phyloP scores from a whole-genome alignment of 805 yeast genomes.

The Saturnispora serradocipensis region DNA sequence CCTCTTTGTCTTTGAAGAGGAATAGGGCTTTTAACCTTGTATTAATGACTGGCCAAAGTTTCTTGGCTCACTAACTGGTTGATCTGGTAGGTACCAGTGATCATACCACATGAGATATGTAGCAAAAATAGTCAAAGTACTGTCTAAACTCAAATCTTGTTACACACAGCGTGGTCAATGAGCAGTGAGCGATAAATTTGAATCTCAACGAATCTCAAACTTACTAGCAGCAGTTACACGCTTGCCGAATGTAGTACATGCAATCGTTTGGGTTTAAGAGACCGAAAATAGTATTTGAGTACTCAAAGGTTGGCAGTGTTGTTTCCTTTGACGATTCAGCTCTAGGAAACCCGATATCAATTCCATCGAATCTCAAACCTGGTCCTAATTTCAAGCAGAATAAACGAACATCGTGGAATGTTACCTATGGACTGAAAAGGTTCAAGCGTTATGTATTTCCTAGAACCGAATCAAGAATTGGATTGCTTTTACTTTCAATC shows the following conservation, averaged over 20 bases:
- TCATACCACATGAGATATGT: too few species aligned
- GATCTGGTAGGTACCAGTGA: too few species aligned
- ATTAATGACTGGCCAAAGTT: too few species aligned
- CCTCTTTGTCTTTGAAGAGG: too few species aligned
- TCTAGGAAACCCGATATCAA: background rate
- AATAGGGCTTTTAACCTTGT: too few species aligned
- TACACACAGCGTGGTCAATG: too few species aligned
- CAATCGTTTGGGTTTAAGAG: background rate
- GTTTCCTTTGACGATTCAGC: background rate
- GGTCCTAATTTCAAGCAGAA: background rate
- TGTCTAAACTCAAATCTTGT: too few species aligned
- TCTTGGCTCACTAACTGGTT: too few species aligned
- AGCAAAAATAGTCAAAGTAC: too few species aligned
- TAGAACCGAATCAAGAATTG: conserved; percentile 3
- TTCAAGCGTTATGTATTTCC: background rate
- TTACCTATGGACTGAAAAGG: background rate
- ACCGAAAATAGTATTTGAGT: background rate
- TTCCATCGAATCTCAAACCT: background rate
- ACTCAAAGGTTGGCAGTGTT: background rate
- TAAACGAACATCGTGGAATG: background rate
- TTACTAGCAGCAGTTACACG: background rate
- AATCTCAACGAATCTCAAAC: background rate
- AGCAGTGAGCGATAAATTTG: background rate
- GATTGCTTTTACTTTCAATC: conserved; percentile 1
- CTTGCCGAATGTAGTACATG: background rate